Base-by-base conservation (phyloP, 352 stramenopile species). In the Globisporangium parvum region DNA sequence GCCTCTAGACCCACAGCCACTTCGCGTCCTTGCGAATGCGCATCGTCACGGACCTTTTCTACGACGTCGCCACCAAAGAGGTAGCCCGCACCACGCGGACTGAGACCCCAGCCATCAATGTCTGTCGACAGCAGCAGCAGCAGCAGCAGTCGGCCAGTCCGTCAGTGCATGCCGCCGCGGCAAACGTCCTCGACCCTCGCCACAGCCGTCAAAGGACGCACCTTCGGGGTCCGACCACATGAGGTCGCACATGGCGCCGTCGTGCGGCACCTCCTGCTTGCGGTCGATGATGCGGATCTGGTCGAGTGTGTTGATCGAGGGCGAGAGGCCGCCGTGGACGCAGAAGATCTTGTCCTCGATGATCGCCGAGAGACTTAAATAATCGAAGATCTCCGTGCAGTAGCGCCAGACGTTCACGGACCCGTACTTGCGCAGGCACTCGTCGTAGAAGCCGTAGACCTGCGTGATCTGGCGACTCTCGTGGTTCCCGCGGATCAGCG, bases 331-430 rank as follows among this genome's bases (percentile, higher is more conserved):
- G 24, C 97, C 97, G 70, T 99, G 97, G 26, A 99, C 95, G 64
- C 96, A 99, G 70, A 99, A 98, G 57, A 99, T 98, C 65, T 98
- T 98, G 81, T 99, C 94, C 62, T 99, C 97, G 62, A 99, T 98
- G 71, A 99, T 97, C 42, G 97, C 97, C 35, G 82, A 95, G 9
- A 99, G 75, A 69, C 77, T 96, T 67, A 99, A 88, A 84, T 98
- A 99, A 77, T 99, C 97, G 66, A 99, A 99, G 66, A 99, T 98
- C 66, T 99, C 97, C 53, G 96, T 99, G 82, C 96, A 99, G 72
- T 99, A 99, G 44, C 90, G 82, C 97, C 97, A 99, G 26, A 99
- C 96, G 76, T 99, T 99, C 49, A 99, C 96, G 31, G 80, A 97
- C 37, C 63, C 78, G 60, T 87, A 87, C 69, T 84, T 87, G 59